phyloP scores from a whole-genome alignment of 495 filamentous ascomycete genomes.

The Trichoderma virens region DNA sequence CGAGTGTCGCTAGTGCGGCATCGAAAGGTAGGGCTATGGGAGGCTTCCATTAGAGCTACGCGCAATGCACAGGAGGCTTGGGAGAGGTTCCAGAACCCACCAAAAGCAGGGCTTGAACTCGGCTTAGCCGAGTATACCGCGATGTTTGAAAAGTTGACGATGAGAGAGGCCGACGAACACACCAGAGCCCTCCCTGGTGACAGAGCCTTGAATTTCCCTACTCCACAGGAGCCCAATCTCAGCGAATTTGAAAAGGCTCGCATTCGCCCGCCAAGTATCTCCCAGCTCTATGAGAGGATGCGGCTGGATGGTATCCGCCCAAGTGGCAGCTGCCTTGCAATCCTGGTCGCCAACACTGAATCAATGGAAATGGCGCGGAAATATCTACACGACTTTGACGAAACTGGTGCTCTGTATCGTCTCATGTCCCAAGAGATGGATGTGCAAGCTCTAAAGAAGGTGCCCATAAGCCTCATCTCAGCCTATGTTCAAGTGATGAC shows the following conservation, averaged over 20 bases:
- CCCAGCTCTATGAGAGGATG: conserved; percentile 34
- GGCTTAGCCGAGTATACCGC: conserved; percentile 30
- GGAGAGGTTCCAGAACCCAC: conserved; percentile 30
- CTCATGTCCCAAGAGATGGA: neutral
- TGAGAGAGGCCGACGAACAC: conserved; percentile 12
- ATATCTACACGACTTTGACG: conserved; percentile 30
- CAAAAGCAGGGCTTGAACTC: conserved; percentile 19
- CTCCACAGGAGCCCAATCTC: conserved; percentile 29
- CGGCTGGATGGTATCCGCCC: conserved; percentile 27
- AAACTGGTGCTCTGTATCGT: neutral
- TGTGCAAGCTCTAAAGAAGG: neutral
- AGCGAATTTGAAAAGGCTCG: conserved; percentile 35
- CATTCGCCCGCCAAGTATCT: conserved; percentile 29
- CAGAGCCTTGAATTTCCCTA: conserved; percentile 26
- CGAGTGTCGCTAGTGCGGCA: conserved; percentile 14
- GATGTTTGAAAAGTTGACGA: conserved; percentile 39
- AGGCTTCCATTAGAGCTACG: conserved; percentile 30
- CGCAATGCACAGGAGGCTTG: conserved; percentile 39
- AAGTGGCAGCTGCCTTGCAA: conserved; percentile 23
- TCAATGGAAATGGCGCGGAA: conserved; percentile 23
- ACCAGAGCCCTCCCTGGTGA: conserved; percentile 31
- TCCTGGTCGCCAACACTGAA: conserved; percentile 26
- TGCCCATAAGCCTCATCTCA: neutral
- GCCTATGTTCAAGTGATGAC: conserved; percentile 4
- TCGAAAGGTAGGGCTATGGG: conserved; percentile 26